Evolutionary conservation across 2,329 filamentous ascomycete species (phyloP), one percentile per base, ranked within the genome.

Genomic region (Cladosporium oxysporum): DNA sequence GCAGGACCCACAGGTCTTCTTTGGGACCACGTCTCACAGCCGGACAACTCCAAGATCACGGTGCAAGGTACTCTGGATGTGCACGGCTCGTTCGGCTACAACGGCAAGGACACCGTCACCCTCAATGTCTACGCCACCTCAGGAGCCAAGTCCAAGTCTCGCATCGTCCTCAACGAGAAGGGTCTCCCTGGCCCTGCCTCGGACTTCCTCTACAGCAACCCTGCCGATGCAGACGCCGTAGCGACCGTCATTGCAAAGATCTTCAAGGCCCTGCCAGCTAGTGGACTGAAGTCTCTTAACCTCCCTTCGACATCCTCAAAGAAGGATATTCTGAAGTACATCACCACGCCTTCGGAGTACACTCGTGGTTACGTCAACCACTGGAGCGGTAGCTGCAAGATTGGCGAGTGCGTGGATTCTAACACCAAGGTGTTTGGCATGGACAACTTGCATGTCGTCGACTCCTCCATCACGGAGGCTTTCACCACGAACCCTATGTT

Each of bases 101-200:
- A 82, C 11, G 81, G 80, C 74, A 80, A 80, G 61, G 77, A 82
- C 66, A 84, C 83, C 66, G 83, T 87, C 61, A 86, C 84, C 0
- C 77, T 87, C 23, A 87, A 87, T 72, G 74, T 87, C 5, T 87
- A 87, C 75, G 84, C 84, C 10, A 87, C 84, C 0, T 85, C 83
- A 0, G 84, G 84, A 0, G 76, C 86, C 26, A 78, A 79, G 6
- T 86, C 84, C 2, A 73, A 78, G 0, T 83, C 84, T 1, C 76
- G 77, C 65, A 82, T 87, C 41, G 85, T 83, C 0, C 78, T 87
- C 26, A 85, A 86, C 73, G 75, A 85, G 1, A 85, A 86, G 74
- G 84, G 84, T 7, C 85, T 84, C 0, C 85, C 84, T 0, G 84
- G 84, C 0, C 76, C 85, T 10, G 77, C 79, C 2, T 85, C 83